These are phyloP conservation scores for Claviceps sp. DNA, from an alignment of 2,329 filamentous ascomycete genomes.

Conservation along the genomic window DNA sequence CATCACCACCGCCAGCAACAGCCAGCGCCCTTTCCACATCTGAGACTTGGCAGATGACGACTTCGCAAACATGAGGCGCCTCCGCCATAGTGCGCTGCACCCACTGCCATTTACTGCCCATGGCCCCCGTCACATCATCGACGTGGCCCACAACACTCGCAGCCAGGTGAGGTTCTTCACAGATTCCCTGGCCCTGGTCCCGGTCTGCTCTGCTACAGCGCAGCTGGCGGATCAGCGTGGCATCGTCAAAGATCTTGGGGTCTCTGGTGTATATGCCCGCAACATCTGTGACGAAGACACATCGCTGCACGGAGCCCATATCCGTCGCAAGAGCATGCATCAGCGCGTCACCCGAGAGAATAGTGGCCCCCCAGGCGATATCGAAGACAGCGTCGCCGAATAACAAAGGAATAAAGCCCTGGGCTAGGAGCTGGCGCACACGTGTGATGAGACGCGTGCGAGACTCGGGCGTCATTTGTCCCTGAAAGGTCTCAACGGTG, in stretches of 20 bases:
- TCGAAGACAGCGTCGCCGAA: slow-evolving; percentile 5
- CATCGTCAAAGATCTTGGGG: neutral
- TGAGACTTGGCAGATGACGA: neutral
- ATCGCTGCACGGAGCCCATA: neutral
- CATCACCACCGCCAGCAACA: neutral
- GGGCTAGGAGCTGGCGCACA: neutral
- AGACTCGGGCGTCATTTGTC: neutral
- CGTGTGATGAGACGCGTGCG: neutral
- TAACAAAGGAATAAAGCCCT: slow-evolving; percentile 2
- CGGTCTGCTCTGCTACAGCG: neutral
- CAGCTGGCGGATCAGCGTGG: neutral
- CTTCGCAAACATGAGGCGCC: neutral
- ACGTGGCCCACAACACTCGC: neutral
- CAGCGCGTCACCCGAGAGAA: slow-evolving; percentile 4
- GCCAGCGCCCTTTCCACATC: neutral
- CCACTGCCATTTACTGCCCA: slow-evolving; percentile 4
- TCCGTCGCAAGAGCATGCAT: slow-evolving; percentile 1
- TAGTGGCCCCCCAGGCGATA: neutral
- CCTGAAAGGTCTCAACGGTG: slow-evolving; percentile 2
- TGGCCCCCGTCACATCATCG: slow-evolving; percentile 3
- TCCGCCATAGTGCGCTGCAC: neutral
- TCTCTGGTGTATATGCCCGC: slow-evolving; percentile 3
- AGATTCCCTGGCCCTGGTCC: neutral
- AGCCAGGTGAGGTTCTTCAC: neutral
- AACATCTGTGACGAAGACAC: slow-evolving; percentile 4